Percentiles rank a stretch among this genome's conserved stretches.
Conservation (phyloP, 192 early-diverging fungal genomes). For the Mortierella claussenii region DNA sequence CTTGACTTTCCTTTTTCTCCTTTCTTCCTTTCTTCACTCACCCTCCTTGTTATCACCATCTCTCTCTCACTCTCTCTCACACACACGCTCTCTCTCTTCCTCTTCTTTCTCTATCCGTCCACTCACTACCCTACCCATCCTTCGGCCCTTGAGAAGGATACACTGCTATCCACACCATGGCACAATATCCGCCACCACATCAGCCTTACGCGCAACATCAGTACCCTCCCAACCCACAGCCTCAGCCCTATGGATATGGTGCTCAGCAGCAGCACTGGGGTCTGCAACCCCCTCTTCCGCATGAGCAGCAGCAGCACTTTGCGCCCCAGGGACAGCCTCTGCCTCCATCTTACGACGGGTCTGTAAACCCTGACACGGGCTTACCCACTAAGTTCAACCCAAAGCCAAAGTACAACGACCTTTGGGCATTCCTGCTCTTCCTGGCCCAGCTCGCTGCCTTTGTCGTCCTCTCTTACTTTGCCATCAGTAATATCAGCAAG, state of each 20-base stretch:
- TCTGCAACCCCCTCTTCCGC: slow-evolving; percentile 6
- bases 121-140: background rate
- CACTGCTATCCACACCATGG: slow-evolving; percentile 5
- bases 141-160: no score
- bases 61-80: no score
- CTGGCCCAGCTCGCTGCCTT: slow-evolving; percentile 47
- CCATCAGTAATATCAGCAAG: slow-evolving; percentile 29
- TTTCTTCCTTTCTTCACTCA: slow-evolving; percentile 2
- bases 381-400: slow-evolving; percentile 53
- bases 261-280: slow-evolving; percentile 39
- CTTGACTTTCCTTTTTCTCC: background rate
- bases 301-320: slow-evolving; percentile 22
- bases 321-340: slow-evolving; percentile 22
- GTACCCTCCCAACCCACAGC: slow-evolving; percentile 33
- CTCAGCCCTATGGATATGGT: slow-evolving; percentile 15
- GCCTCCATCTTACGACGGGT: slow-evolving; percentile 33
- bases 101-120: slow-evolving; percentile 5
- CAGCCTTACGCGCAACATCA: background rate
- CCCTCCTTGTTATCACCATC: no score
- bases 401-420: slow-evolving; percentile 54
- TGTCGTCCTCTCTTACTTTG: slow-evolving; percentile 39
- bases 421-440: slow-evolving; percentile 52
- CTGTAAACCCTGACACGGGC: slow-evolving; percentile 45
- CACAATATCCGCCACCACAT: slow-evolving; percentile 19
- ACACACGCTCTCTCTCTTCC: no score